Base-by-base conservation (phyloP, 139 green algal species). In the Tetradesmus lagerheimii region DNA sequence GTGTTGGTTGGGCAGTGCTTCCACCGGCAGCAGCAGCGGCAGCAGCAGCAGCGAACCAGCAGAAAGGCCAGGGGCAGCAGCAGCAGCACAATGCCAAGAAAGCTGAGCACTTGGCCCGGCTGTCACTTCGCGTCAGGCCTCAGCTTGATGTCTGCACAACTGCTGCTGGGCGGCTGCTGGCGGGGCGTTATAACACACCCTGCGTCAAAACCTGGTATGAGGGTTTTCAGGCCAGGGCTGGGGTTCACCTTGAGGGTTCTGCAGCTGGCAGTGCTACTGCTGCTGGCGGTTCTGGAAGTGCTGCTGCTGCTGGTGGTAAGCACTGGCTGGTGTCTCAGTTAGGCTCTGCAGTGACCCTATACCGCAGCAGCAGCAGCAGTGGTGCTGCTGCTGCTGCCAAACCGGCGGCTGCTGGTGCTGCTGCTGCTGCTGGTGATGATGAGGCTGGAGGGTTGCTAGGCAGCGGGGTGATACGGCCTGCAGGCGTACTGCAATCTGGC, bases 171-270 rank as follows among this genome's bases (percentile, higher is more conserved):
- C 62, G 83, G 23, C 67, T 80, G 27, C 38, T 88, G 37, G 67
- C 83, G 15, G 39, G 83, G n/a, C 41, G 67, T 43, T 80, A 47
- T 4, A 62, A 29, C 4, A 64, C 27, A 25, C 83, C 62, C 5
- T 88, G 83, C 43, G 83, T 88, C 5, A 88, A 64, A 25, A 45
- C 37, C 25, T 88, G 83, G 83, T 88, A 25, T 34, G 83, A 88
- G 29, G 83, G 83, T 9, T 88, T 80, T 11, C 83, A 67, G 27
- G 64, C 38, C 2, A 76, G 64, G 29, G 38, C 83, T 18, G 64
- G 78, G 45, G 37, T 39, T 82, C 47, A 86, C 0, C 2, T 9
- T 9, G 45, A 86, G 4, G 57, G 20, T 29, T 75, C 80, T 74
- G 43, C 35, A n/a, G 45, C 12, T 45, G 31, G n/a, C 34, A 41